Evolutionary conservation across 805 yeast species (phyloP), one percentile per base, ranked within the genome.

Genomic region (Suhomyces prunicola): DNA sequence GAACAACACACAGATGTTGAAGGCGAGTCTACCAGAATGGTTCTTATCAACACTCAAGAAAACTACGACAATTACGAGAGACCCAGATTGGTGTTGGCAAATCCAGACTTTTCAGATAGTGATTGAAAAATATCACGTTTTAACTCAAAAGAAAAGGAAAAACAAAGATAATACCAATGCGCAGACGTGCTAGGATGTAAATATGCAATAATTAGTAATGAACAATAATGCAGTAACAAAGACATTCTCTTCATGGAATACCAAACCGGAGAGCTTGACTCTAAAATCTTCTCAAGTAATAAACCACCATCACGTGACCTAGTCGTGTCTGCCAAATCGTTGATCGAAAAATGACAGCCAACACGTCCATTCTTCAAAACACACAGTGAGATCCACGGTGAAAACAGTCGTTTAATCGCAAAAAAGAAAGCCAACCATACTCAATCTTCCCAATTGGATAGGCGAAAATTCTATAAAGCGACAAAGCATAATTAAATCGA

Each of bases 51-150:
- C 41, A 31, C 49, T 24, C 53, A 57, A 22, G 54, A 56, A 12
- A 60, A 60, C 26, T 65, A 60, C 9, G 66, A 72, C 10, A 71
- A 66, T 5, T 70, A 67, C 31, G 76, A 73, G 17, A 64, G 66
- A 23, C 80, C 81, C 60, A 72, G 76, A 23, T 68, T 84, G 52
- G 79, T 73, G 46, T 74, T 84, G 48, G 87, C 86, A 17, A 84
- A 84, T 54, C 88, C 88, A 0, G 88, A 75, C 54, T 26, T 50
- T 29, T 51, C 55, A 47, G 81, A 78, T 52, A 72, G 73, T 51
- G 79, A 73, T 2, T 73, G 33, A 29, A 6, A 29, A 29, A 29
- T 12, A 12, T 29, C n/a, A 12, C 33, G 6, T 12, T 12, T 29
- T 5, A 29, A 33, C 9, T 5, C 17, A 6, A n/a, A 33, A n/a